Percentiles rank a stretch among this genome's conserved stretches.
phyloP scores from a whole-genome alignment of 2,329 filamentous ascomycete genomes.

The Davidsoniella neocaledoniae region DNA sequence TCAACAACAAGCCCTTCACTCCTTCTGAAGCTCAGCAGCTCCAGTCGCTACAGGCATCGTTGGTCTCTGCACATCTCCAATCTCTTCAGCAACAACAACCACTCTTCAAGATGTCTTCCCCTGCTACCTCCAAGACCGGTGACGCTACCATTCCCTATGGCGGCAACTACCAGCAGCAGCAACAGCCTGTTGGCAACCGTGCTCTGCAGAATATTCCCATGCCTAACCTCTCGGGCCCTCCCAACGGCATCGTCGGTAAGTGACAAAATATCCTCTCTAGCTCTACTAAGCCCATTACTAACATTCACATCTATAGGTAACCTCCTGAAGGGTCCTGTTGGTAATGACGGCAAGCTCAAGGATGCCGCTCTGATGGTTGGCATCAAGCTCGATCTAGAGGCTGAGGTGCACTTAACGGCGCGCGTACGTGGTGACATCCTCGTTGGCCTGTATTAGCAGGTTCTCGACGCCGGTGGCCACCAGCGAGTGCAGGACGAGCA shows the following conservation, averaged over 20 bases:
- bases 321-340: conserved; percentile 39
- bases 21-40: conserved; percentile 3
- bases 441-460: conserved; percentile 35
- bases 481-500: background rate
- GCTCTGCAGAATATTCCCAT: conserved; percentile 19
- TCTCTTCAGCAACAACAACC: background rate
- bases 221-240: conserved; percentile 22
- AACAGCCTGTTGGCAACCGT: conserved; percentile 16
- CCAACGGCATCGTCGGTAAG: conserved; percentile 19
- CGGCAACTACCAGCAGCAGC: conserved; percentile 15
- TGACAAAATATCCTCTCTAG: background rate
- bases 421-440: conserved; percentile 43
- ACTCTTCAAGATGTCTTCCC: conserved; percentile 13
- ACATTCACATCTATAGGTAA: conserved; percentile 22
- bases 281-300: background rate
- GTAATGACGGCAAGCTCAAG: conserved; percentile 40
- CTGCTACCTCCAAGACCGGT: conserved; percentile 18
- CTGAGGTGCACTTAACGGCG: conserved; percentile 44
- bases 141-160: conserved; percentile 15
- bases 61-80: conserved; percentile 8
- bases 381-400: conserved; percentile 47
- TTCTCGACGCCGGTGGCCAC: conserved; percentile 4
- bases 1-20: conserved; percentile 1
- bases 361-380: conserved; percentile 40
- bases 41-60: conserved; percentile 7